These are phyloP conservation scores for Podaxis sp. DNA, from an alignment of 768 basidiomycete species.

Conservation along the genomic window DNA sequence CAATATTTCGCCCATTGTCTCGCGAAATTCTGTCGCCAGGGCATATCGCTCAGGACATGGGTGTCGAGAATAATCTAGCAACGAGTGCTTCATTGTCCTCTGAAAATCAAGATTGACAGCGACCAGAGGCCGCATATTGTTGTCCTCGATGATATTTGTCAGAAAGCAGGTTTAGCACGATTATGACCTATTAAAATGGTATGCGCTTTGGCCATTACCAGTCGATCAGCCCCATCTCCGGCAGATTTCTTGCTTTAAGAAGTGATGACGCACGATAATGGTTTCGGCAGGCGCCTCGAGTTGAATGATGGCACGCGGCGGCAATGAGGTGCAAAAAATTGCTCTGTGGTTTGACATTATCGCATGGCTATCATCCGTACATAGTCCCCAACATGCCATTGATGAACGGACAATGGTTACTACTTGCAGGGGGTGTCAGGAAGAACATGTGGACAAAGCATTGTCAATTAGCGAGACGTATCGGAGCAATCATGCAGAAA, in stretches of 20 bases:
- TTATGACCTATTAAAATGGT: background rate
- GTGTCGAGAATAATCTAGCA: background rate
- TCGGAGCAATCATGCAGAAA: slow-evolving; percentile 11
- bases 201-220: background rate
- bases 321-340: slow-evolving; percentile 12
- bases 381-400: slow-evolving; percentile 12
- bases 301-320: slow-evolving; percentile 13
- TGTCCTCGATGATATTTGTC: background rate
- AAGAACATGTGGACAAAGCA: slow-evolving; percentile 13
- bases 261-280: slow-evolving; percentile 17
- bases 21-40: background rate
- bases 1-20: background rate
- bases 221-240: slow-evolving; percentile 9
- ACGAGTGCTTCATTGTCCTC: slow-evolving; percentile 1
- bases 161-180: background rate
- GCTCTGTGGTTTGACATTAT: slow-evolving; percentile 8
- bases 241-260: slow-evolving; percentile 7
- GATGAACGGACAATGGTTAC: slow-evolving; percentile 12
- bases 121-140: background rate
- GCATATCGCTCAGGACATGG: background rate
- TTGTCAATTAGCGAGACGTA: slow-evolving; percentile 16
- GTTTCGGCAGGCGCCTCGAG: slow-evolving; percentile 8
- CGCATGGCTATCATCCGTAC: slow-evolving; percentile 14
- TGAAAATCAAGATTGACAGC: background rate
- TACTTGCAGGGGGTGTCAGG: slow-evolving; percentile 9